A percentile compares a stretch with the other conserved stretches of the same genome.
phyloP scores from a whole-genome alignment of 257 asterid species.

The Cynanchum wilfordii region DNA sequence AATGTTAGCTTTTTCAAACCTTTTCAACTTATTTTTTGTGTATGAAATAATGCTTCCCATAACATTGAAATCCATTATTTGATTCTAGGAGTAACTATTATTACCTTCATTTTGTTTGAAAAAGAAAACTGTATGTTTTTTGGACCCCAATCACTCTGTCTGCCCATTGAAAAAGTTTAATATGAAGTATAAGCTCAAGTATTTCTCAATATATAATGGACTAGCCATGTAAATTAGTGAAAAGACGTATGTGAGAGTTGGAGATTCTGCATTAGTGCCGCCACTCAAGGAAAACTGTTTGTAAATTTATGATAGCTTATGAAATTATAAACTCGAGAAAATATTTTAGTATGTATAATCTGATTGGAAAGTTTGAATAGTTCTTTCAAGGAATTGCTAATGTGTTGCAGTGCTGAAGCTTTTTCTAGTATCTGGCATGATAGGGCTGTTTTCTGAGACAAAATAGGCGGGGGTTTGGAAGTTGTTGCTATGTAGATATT shows the following conservation, averaged over 20 bases:
- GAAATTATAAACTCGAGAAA: neutral
- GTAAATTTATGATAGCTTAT: neutral
- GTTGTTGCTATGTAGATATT: neutral
- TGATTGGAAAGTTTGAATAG: neutral
- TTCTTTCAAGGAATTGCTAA: neutral
- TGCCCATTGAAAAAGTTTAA: neutral
- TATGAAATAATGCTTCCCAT: neutral
- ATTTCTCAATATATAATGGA: neutral
- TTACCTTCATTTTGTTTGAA: neutral
- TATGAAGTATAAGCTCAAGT: neutral
- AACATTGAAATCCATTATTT: neutral
- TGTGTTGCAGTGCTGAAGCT: neutral
- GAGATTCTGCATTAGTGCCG: neutral
- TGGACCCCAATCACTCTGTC: neutral
- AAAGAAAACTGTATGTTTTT: neutral
- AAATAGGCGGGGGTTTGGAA: neutral
- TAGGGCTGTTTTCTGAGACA: neutral
- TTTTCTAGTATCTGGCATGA: slow-evolving; percentile 1
- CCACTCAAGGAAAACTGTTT: neutral
- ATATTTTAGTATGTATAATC: neutral
- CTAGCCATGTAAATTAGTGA: neutral
- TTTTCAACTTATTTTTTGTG: neutral
- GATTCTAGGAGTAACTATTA: neutral
- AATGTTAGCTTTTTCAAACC: neutral
- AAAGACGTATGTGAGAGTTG: neutral